These are phyloP conservation scores for Acacia acuminata DNA, from an alignment of 306 rosid genomes.

Conservation along the genomic window DNA sequence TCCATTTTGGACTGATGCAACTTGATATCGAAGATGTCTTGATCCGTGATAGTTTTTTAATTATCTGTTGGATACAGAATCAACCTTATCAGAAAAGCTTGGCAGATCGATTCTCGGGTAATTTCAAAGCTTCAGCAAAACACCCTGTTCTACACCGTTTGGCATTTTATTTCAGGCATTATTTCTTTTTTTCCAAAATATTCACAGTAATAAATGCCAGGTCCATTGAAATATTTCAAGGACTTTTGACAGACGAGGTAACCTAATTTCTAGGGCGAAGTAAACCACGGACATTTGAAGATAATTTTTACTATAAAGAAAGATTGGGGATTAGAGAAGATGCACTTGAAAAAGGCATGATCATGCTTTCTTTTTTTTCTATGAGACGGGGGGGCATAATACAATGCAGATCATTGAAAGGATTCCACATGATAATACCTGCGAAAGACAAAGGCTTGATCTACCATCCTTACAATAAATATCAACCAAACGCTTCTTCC, in stretches of 20 bases:
- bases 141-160: neutral
- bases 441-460: slow-evolving; percentile 54
- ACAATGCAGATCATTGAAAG: slow-evolving; percentile 75
- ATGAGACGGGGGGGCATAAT: slow-evolving; percentile 68
- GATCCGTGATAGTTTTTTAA: neutral
- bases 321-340: slow-evolving; percentile 20
- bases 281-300: slow-evolving; percentile 11
- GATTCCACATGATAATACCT: slow-evolving; percentile 58
- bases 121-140: neutral
- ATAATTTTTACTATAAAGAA: slow-evolving; percentile 16
- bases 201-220: neutral
- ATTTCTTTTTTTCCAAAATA: neutral
- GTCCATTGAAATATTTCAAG: neutral
- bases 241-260: neutral
- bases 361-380: slow-evolving; percentile 58
- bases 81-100: neutral
- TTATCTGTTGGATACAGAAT: neutral
- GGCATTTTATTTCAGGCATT: neutral
- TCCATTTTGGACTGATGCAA: neutral
- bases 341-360: slow-evolving; percentile 48
- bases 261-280: slow-evolving; percentile 22
- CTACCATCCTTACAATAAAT: slow-evolving; percentile 70
- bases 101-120: neutral
- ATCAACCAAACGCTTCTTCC: slow-evolving; percentile 60
- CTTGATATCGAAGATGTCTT: neutral